These are phyloP conservation scores for Yamadazyma paraphyllophila DNA, from an alignment of 805 yeast genomes.

Conservation along the genomic window DNA sequence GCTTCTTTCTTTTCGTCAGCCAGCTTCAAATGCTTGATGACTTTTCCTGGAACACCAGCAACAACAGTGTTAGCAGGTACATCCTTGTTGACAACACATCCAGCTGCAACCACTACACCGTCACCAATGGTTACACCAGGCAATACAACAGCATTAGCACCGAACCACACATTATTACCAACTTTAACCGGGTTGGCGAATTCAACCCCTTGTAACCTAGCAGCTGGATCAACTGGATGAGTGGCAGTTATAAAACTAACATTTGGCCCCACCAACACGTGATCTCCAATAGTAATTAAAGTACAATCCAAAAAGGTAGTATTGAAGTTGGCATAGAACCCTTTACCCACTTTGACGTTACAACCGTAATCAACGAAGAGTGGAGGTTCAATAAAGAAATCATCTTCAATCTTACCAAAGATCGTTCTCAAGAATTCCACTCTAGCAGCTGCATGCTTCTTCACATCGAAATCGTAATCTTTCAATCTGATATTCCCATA, in stretches of 20 bases:
- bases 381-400: slow-evolving; percentile 54
- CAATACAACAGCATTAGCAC: slow-evolving; percentile 50
- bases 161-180: slow-evolving; percentile 70
- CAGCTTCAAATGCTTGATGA: slow-evolving; percentile 30
- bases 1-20: slow-evolving; percentile 18
- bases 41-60: slow-evolving; percentile 63
- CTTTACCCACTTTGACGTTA: slow-evolving; percentile 56
- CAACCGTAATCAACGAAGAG: slow-evolving; percentile 65
- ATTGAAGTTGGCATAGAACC: slow-evolving; percentile 61
- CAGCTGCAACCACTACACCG: slow-evolving; percentile 63
- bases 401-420: slow-evolving; percentile 48
- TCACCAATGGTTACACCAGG: slow-evolving; percentile 71
- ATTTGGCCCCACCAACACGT: slow-evolving; percentile 63
- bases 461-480: slow-evolving; percentile 27
- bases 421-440: slow-evolving; percentile 32
- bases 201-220: slow-evolving; percentile 47
- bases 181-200: slow-evolving; percentile 56
- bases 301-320: slow-evolving; percentile 57
- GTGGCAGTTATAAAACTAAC: slow-evolving; percentile 60
- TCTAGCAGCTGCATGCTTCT: slow-evolving; percentile 35
- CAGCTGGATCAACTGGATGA: slow-evolving; percentile 55
- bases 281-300: slow-evolving; percentile 57
- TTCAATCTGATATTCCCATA: slow-evolving; percentile 31
- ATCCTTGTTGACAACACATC: slow-evolving; percentile 58
- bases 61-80: slow-evolving; percentile 56